A percentile compares a stretch with the other conserved stretches of the same genome.
These are phyloP conservation scores for Plasmodium sp. DNA, from an alignment of 169 alveolate species.

Conservation along the genomic window DNA sequence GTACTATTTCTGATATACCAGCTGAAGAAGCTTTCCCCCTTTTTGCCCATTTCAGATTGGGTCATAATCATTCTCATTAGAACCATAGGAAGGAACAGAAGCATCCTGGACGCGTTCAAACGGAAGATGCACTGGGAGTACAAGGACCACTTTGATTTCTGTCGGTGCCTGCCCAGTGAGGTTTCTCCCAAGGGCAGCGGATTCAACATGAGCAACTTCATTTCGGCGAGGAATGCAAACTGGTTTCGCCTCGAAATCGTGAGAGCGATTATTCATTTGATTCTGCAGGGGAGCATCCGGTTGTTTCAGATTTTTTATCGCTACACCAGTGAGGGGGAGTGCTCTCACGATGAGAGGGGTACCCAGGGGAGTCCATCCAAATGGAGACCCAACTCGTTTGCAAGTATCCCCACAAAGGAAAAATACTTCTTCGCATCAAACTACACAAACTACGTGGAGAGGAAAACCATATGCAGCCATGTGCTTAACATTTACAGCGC, in stretches of 20 bases:
- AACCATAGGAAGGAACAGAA: conserved; percentile 35
- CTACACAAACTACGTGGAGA: conserved; percentile 66
- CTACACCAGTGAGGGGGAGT: not conserved
- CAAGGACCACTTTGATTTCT: conserved; percentile 45
- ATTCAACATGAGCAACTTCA: not conserved
- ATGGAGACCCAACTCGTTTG: not conserved
- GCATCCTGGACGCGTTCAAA: conserved; percentile 16
- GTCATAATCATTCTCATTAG: conserved; percentile 15
- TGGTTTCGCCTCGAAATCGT: conserved; percentile 21
- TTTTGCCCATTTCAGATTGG: conserved; percentile 29
- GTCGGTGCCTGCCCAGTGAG: not conserved
- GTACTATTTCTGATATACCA: conserved; percentile 32
- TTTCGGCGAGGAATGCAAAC: not conserved
- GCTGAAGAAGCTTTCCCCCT: conserved; percentile 49
- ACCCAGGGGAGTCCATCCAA: not conserved
- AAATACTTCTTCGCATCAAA: conserved; percentile 43
- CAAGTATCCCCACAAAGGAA: not conserved
- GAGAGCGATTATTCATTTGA: conserved; percentile 13
- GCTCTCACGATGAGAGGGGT: not conserved
- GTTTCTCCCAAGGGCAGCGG: not conserved
- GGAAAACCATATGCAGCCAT: conserved; percentile 65
- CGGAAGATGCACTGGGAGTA: conserved; percentile 27
- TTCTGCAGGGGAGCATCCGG: conserved; percentile 22
- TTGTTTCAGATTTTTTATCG: conserved; percentile 13
- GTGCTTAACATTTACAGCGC: conserved; percentile 28